phyloP scores from a whole-genome alignment of 768 basidiomycete genomes.

The Hirschioporus abietinus region DNA sequence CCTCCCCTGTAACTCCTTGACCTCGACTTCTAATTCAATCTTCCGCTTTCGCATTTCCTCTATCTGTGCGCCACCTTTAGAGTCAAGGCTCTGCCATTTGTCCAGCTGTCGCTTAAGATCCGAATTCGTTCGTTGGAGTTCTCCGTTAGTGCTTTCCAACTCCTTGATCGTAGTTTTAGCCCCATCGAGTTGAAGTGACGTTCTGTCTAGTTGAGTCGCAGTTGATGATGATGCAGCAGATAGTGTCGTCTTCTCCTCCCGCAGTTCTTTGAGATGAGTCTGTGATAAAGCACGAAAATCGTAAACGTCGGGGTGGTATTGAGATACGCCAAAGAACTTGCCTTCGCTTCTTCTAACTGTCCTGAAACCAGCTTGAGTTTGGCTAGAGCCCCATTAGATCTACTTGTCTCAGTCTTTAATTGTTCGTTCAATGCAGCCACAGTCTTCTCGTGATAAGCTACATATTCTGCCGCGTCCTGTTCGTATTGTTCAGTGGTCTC shows the following conservation, averaged over 20 bases:
- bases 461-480: slow-evolving; percentile 12
- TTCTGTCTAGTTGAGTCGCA: slow-evolving; percentile 50
- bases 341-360: slow-evolving; percentile 44
- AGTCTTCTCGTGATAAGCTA: slow-evolving; percentile 4
- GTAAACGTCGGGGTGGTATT: neutral
- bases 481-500: slow-evolving; percentile 8
- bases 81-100: slow-evolving; percentile 66
- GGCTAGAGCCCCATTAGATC: slow-evolving; percentile 24
- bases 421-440: neutral
- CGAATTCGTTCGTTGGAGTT: slow-evolving; percentile 48
- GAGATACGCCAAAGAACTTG: slow-evolving; percentile 24
- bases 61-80: slow-evolving; percentile 52
- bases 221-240: slow-evolving; percentile 41
- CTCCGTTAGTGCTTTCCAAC: slow-evolving; percentile 51
- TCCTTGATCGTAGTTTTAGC: slow-evolving; percentile 47
- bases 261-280: slow-evolving; percentile 38
- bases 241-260: slow-evolving; percentile 45
- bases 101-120: slow-evolving; percentile 60
- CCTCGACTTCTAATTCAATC: slow-evolving; percentile 49
- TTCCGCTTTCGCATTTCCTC: slow-evolving; percentile 51
- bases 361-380: slow-evolving; percentile 33
- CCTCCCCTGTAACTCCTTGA: slow-evolving; percentile 39
- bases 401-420: slow-evolving; percentile 4
- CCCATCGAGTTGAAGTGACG: slow-evolving; percentile 53
- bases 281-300: slow-evolving; percentile 14